These are phyloP conservation scores for Dictyostelium intermedium DNA, from an alignment of 78 protist species.

Conservation along the genomic window DNA sequence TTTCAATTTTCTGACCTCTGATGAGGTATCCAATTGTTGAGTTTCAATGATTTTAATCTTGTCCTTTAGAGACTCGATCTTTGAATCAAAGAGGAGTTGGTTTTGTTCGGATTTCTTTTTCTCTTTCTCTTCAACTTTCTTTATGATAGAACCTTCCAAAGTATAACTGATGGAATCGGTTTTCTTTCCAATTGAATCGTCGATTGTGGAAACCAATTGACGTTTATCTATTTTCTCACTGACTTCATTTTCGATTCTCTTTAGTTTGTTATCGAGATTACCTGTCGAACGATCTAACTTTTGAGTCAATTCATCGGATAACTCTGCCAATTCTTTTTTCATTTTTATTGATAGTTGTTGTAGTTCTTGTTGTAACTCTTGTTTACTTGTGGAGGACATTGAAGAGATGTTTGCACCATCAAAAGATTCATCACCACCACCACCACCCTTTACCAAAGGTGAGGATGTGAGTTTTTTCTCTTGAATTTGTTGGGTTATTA, in stretches of 20 bases:
- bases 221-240: conserved; percentile 13
- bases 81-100: neutral
- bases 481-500: conserved; percentile 41
- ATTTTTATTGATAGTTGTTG: neutral
- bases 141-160: conserved; percentile 1
- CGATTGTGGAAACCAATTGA: neutral
- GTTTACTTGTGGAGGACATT: neutral
- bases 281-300: conserved; percentile 19
- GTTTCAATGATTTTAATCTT: conserved; percentile 57
- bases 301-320: neutral
- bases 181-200: neutral
- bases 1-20: conserved; percentile 55
- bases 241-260: conserved; percentile 11
- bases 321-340: conserved; percentile 7
- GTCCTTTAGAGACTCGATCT: conserved; percentile 30
- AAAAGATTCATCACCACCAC: neutral
- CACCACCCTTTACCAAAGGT: conserved; percentile 15
- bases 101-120: conserved; percentile 22
- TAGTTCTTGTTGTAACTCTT: conserved; percentile 2
- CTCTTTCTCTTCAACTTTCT: conserved; percentile 31
- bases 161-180: neutral
- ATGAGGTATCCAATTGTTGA: conserved; percentile 11
- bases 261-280: conserved; percentile 1
- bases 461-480: neutral
- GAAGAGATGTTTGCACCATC: neutral